phyloP scores from a whole-genome alignment of 2,329 filamentous ascomycete species.

The Venturia nashicola region DNA sequence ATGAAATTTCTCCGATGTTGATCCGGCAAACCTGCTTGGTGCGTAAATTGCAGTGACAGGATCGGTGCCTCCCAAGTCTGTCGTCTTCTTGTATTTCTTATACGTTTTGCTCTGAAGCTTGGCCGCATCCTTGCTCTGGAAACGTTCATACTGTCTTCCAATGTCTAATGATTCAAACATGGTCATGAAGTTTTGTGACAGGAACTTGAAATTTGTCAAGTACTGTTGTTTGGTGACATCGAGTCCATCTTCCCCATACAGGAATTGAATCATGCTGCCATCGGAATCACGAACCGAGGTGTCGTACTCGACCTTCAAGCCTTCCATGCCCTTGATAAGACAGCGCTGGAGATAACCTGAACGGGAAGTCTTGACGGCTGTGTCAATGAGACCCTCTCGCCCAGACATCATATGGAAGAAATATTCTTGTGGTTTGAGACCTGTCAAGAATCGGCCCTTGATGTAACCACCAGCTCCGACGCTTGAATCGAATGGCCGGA shows the following conservation, averaged over 20 bases:
- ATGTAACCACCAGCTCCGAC: conserved; percentile 88
- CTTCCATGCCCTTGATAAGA: conserved; percentile 98
- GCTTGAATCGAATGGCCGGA: conserved; percentile 81
- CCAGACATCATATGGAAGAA: conserved; percentile 99
- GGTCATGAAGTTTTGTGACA: conserved; percentile 60
- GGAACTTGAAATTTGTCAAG: conserved; percentile 78
- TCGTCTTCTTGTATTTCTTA: neutral
- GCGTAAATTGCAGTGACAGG: conserved; percentile 62
- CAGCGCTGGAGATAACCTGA: conserved; percentile 95
- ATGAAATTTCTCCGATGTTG: conserved; percentile 81
- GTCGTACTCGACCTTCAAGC: conserved; percentile 82
- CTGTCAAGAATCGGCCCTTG: conserved; percentile 92
- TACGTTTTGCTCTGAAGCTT: conserved; percentile 42
- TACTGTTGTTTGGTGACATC: conserved; percentile 93
- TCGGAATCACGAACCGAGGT: conserved; percentile 89
- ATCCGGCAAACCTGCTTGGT: conserved; percentile 67
- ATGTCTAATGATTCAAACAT: conserved; percentile 30
- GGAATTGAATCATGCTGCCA: conserved; percentile 83
- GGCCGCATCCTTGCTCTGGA: conserved; percentile 55
- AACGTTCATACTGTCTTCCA: conserved; percentile 33
- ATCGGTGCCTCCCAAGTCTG: conserved; percentile 42
- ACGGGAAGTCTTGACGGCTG: conserved; percentile 93
- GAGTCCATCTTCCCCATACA: conserved; percentile 92
- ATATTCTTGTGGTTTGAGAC: conserved; percentile 93
- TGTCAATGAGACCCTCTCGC: conserved; percentile 95